These are phyloP conservation scores for Pulveroboletus sp. DNA, from an alignment of 768 basidiomycete genomes.

Conservation along the genomic window DNA sequence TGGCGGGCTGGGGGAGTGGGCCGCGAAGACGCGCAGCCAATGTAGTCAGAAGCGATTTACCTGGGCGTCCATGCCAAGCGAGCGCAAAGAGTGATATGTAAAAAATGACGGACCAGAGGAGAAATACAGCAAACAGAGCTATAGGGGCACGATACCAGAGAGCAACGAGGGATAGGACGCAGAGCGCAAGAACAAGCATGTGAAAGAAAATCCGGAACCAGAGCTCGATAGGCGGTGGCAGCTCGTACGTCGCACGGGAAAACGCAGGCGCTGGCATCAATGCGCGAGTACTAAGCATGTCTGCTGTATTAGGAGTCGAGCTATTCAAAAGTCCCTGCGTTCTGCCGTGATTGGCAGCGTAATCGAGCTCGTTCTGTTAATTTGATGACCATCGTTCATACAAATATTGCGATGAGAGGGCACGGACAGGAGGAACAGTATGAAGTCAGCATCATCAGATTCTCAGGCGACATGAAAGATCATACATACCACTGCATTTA, in stretches of 20 bases:
- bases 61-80: constrained; percentile 56
- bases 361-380: constrained; percentile 68
- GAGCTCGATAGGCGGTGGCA: constrained; percentile 37
- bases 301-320: constrained; percentile 51
- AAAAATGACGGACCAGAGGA: constrained; percentile 55
- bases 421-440: constrained; percentile 5
- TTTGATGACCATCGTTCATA: constrained; percentile 9
- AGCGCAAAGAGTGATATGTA: constrained; percentile 50
- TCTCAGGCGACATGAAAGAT: constrained; percentile 11
- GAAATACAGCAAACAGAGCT: constrained; percentile 58
- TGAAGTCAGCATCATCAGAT: constrained; percentile 20
- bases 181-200: constrained; percentile 52
- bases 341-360: constrained; percentile 53
- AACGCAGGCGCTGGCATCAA: constrained; percentile 27
- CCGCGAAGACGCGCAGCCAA: constrained; percentile 42
- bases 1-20: constrained; percentile 23
- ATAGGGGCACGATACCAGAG: constrained; percentile 54
- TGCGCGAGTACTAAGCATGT: constrained; percentile 41
- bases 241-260: constrained; percentile 23
- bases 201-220: constrained; percentile 52
- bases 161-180: constrained; percentile 50
- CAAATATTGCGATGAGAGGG: constrained; percentile 1
- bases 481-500: constrained; percentile 60
- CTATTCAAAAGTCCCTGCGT: constrained; percentile 32
- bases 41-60: constrained; percentile 52